Percentiles rank a stretch among this genome's conserved stretches.
Conservation (phyloP, 345 rosid genomes). For the Zanthoxylum bungeanum region DNA sequence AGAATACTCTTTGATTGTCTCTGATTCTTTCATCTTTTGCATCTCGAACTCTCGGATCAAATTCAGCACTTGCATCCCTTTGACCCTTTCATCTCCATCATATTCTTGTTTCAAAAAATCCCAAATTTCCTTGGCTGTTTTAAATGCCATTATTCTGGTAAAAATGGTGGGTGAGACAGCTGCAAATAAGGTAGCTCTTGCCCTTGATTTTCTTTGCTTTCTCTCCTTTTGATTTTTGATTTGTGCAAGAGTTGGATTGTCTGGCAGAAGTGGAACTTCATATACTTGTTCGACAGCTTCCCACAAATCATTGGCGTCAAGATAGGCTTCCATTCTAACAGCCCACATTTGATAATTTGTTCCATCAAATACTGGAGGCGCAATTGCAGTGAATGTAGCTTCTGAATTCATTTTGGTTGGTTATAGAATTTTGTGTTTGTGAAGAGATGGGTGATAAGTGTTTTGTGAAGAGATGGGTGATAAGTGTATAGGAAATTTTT, state of each 20-base stretch:
- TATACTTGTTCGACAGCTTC: constrained; percentile 11
- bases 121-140: not conserved
- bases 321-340: constrained; percentile 11
- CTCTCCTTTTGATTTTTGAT: not conserved
- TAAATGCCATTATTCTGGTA: not conserved
- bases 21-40: not conserved
- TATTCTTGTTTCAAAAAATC: constrained; percentile 3
- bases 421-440: too few species aligned
- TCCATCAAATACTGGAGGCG: constrained; percentile 7
- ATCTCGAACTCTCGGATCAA: not conserved
- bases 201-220: not conserved
- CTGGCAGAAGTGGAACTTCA: not conserved
- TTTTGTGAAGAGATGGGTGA: too few species aligned
- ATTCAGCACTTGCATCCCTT: not conserved
- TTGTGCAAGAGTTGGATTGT: not conserved
- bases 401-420: not conserved
- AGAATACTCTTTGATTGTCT: constrained; percentile 4
- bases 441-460: too few species aligned
- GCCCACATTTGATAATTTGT: constrained; percentile 10
- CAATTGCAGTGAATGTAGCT: not conserved
- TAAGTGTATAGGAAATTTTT: too few species aligned
- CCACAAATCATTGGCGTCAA: constrained; percentile 12
- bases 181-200: not conserved
- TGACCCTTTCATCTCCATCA: not conserved
- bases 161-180: too few species aligned